Evolutionary conservation across 495 filamentous ascomycete genomes (phyloP), one percentile per base, ranked within the genome.

Genomic region (Durotheca rogersii): DNA sequence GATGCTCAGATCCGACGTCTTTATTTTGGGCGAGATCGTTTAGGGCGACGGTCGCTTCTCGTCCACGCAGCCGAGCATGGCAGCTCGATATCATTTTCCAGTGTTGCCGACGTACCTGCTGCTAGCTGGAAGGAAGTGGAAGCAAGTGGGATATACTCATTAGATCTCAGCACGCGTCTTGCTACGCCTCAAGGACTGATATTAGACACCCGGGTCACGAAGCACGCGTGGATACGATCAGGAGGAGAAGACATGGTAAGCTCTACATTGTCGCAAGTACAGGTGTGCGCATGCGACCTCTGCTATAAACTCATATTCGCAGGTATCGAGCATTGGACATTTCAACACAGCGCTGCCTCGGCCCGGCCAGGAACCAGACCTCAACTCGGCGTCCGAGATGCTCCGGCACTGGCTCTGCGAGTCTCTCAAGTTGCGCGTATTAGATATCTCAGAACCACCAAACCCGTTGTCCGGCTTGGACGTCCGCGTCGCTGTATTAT

Each of bases 31-130:
- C 75, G 93, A 47, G 93, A 99, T 67, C 85, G 85, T 47, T 75
- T 97, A 12, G 93, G 93, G 17, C 77, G 93, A 51, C 75, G 94
- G 41, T 96, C 93, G 33, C 73, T 98, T 4, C 74, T 97, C 20
- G 67, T 68, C 7, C 76, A 72, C 4, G 54, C 63, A 39, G 69
- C 76, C 52, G 64, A 68, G 5, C 60, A 65, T 30, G 49, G 51
- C 12, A 71, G 73, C 6, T 72, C 64, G 19, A 42, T 96, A 9
- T 79, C 76, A 17, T 70, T 99, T 29, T 87, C 85, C 47, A 97
- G 94, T 64, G 68, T 95, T 32, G 80, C 84, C 19, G 83, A 85
- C 65, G 76, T 73, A 4, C 66, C 69, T 9, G 67, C 71, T 21
- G 60, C 65, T 1, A 62, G 59, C 20, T 97, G 91, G 83, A 62